A percentile compares a stretch with the other conserved stretches of the same genome.
Conservation (phyloP, 768 basidiomycete genomes). For the Pleurotus pulmonarius region DNA sequence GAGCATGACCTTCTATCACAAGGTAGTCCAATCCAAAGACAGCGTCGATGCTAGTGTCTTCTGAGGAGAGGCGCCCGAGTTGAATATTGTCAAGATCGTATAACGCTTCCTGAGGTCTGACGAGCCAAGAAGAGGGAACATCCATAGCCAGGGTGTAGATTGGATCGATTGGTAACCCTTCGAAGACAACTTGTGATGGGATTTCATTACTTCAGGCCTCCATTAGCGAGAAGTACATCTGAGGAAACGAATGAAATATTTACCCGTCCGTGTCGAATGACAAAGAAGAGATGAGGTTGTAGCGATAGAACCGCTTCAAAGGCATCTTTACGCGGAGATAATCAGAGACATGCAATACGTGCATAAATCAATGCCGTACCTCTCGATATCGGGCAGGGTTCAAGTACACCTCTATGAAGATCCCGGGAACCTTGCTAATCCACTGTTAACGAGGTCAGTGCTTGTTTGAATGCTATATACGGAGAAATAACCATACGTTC, state of each 20-base stretch:
- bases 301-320: slow-evolving; percentile 90
- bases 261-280: slow-evolving; percentile 72
- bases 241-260: slow-evolving; percentile 16
- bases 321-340: slow-evolving; percentile 55
- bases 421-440: slow-evolving; percentile 58
- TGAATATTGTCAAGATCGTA: slow-evolving; percentile 98
- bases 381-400: slow-evolving; percentile 69
- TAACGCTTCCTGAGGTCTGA: slow-evolving; percentile 80
- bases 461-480: not conserved
- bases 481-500: slow-evolving; percentile 41
- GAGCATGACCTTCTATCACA: slow-evolving; percentile 91
- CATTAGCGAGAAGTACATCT: not conserved
- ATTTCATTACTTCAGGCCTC: slow-evolving; percentile 46
- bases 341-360: not conserved
- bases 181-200: slow-evolving; percentile 58
- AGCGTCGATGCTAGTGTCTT: slow-evolving; percentile 64
- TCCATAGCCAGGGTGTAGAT: slow-evolving; percentile 96
- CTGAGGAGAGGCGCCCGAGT: slow-evolving; percentile 57
- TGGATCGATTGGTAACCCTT: slow-evolving; percentile 73
- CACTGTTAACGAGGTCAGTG: slow-evolving; percentile 36
- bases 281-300: slow-evolving; percentile 54
- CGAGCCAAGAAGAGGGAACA: slow-evolving; percentile 88
- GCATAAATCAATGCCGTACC: slow-evolving; percentile 35
- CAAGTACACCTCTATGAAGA: slow-evolving; percentile 73
- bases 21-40: slow-evolving; percentile 88